A percentile compares a stretch with the other conserved stretches of the same genome.
phyloP scores from a whole-genome alignment of 768 basidiomycete species.

The Trametes elegans region DNA sequence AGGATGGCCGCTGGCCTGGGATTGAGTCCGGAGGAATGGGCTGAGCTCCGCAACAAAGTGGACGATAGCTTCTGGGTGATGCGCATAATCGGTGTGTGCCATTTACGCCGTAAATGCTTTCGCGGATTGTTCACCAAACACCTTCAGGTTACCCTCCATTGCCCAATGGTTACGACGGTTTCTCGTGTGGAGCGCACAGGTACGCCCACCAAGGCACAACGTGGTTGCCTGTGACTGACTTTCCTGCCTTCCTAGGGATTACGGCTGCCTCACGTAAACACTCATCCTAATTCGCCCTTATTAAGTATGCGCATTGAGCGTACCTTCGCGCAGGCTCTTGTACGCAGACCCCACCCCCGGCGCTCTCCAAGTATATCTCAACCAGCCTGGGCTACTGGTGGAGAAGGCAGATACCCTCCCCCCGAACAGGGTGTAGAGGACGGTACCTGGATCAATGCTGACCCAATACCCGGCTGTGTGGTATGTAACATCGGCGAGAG shows the following conservation, averaged over 20 bases:
- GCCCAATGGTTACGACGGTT: constrained; percentile 73
- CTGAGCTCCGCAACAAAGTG: constrained; percentile 61
- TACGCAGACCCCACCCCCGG: constrained; percentile 76
- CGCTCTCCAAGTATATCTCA: constrained; percentile 81
- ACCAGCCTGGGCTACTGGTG: constrained; percentile 35
- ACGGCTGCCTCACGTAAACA: constrained; percentile 82
- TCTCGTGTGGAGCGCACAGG: constrained; percentile 92
- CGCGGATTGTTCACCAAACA: neutral
- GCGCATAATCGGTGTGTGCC: constrained; percentile 67
- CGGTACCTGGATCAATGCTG: constrained; percentile 80
- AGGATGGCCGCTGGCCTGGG: constrained; percentile 85
- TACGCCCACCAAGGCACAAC: constrained; percentile 29
- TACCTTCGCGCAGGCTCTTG: constrained; percentile 60
- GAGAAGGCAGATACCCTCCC: constrained; percentile 28
- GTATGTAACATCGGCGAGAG: constrained; percentile 95
- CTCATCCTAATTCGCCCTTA: neutral
- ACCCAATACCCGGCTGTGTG: constrained; percentile 79
- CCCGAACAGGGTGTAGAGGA: constrained; percentile 52
- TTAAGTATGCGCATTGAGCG: neutral
- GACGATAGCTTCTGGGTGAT: constrained; percentile 90
- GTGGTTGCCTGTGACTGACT: neutral
- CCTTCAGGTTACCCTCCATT: constrained; percentile 80
- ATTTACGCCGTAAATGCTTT: constrained; percentile 7
- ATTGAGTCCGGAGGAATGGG: constrained; percentile 69
- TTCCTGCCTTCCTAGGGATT: constrained; percentile 53